Conservation (phyloP, 805 yeast species). For the Ogataea kodamae region DNA sequence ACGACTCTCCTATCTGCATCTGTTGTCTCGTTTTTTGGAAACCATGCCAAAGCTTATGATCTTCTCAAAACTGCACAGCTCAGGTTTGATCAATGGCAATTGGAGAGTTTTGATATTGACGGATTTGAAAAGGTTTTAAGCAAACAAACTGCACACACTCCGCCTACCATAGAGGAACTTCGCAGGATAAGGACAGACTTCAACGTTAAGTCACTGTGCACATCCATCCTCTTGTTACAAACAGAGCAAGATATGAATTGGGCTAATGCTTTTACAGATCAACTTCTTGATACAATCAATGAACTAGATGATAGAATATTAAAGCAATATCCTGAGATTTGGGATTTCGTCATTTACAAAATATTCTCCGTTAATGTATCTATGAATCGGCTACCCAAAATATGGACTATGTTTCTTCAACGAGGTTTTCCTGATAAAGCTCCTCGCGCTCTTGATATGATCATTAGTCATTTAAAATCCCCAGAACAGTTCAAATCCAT, state of each 20-base stretch:
- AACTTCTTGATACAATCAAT: slow-evolving; percentile 17
- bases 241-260: slow-evolving; percentile 12
- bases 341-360: slow-evolving; percentile 30
- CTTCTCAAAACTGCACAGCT: slow-evolving; percentile 29
- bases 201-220: slow-evolving; percentile 29
- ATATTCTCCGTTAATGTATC: slow-evolving; percentile 18
- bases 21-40: slow-evolving; percentile 23
- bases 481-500: slow-evolving; percentile 13
- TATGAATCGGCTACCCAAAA: slow-evolving; percentile 12
- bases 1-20: slow-evolving; percentile 31
- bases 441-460: slow-evolving; percentile 23
- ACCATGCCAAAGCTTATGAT: slow-evolving; percentile 23
- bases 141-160: slow-evolving; percentile 1
- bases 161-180: slow-evolving; percentile 17
- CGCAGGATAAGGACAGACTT: slow-evolving; percentile 24
- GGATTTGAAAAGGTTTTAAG: slow-evolving; percentile 28
- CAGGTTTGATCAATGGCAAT: slow-evolving; percentile 32
- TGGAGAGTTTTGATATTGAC: slow-evolving; percentile 31
- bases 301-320: slow-evolving; percentile 20
- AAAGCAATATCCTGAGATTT: slow-evolving; percentile 29
- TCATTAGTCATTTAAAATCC: slow-evolving; percentile 20
- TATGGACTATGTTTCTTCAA: slow-evolving; percentile 21
- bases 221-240: slow-evolving; percentile 26
- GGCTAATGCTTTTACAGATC: slow-evolving; percentile 14
- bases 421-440: slow-evolving; percentile 9